phyloP scores from a whole-genome alignment of 2,329 filamentous ascomycete species.

The Kalmusia sp. region DNA sequence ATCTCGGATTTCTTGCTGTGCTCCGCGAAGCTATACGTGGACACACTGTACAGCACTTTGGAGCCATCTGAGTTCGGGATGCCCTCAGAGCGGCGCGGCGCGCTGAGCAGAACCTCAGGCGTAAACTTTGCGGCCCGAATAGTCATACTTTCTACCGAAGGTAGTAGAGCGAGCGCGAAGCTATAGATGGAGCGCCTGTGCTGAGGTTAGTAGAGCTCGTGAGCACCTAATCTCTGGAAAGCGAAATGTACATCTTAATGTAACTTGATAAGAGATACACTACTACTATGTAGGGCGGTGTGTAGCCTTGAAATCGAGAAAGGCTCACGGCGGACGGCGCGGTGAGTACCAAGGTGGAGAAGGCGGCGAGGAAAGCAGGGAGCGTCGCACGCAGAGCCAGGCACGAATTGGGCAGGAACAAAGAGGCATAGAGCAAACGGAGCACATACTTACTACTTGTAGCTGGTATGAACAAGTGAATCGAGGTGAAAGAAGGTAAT shows the following conservation, averaged over 20 bases:
- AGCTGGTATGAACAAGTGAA: background rate
- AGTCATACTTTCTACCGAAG: conserved; percentile 62
- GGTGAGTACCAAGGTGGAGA: background rate
- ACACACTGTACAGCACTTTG: conserved; percentile 71
- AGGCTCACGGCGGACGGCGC: background rate
- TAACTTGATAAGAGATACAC: background rate
- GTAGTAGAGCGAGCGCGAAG: conserved; percentile 1
- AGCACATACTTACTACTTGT: conserved; percentile 1
- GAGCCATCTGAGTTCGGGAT: conserved; percentile 73
- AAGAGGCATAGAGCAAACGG: background rate
- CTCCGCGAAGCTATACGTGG: conserved; percentile 79
- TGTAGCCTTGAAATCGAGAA: background rate
- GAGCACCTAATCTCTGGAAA: background rate
- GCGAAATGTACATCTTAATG: background rate
- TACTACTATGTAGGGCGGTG: background rate
- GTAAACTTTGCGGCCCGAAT: conserved; percentile 75
- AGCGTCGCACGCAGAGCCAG: background rate
- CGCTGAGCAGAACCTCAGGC: conserved; percentile 77
- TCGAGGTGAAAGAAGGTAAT: background rate
- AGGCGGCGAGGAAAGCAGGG: background rate
- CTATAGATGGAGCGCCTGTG: conserved; percentile 6
- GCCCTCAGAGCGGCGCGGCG: conserved; percentile 74
- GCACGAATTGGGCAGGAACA: background rate
- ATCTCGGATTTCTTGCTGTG: conserved; percentile 75
- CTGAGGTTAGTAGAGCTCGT: background rate